Base-by-base conservation (phyloP, 225 moss, liverwort and hornwort genomes). In the Climacium dendroides region DNA sequence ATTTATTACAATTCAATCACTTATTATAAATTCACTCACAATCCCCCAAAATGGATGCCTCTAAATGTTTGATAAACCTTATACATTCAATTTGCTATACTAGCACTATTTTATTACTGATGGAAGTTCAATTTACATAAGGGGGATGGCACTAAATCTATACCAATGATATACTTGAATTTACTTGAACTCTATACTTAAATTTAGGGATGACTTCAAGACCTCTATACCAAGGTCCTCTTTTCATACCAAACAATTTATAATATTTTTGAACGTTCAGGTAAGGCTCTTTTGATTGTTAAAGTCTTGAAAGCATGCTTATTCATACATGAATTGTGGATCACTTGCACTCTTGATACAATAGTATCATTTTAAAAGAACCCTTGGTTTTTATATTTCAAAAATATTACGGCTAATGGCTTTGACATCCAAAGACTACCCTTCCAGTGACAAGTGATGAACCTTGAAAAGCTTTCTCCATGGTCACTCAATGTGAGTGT, bases 381-480 rank as follows among this genome's bases (percentile, higher is more conserved):
- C 1, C 3, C 5, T 6, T 0, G 6, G 2, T 47, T 5, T 0
- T 0, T 0, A 7, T 48, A 12, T 48, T n/a, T 47, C 2, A 73
- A 73, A 0, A 30, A 30, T 19, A 2, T 47, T 30, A 4, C 19
- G 3, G 19, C 35, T 6, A n/a, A n/a, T 20, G 22, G 20, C 41
- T 26, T 10, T 10, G 10, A 17, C 45, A 43, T 45, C 3, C 6
- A 9, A 16, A 45, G 11, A 17, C 0, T 10, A 0, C 1, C 5
- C 5, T 73, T 6, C 30, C 6, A 73, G 10, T 30, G 9, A 29
- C 11, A 73, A 47, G 11, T 0, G 4, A 30, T 11, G 19, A 4
- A 0, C 11, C 11, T 73, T 30, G 0, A 30, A 30, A 47, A 19
- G 4, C 1, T 47, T 24, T 12, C 13, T 67, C 11, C 0, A 12